Base-by-base conservation (phyloP, 148 eudicot genomes). In the Chenopodium quinoa region DNA sequence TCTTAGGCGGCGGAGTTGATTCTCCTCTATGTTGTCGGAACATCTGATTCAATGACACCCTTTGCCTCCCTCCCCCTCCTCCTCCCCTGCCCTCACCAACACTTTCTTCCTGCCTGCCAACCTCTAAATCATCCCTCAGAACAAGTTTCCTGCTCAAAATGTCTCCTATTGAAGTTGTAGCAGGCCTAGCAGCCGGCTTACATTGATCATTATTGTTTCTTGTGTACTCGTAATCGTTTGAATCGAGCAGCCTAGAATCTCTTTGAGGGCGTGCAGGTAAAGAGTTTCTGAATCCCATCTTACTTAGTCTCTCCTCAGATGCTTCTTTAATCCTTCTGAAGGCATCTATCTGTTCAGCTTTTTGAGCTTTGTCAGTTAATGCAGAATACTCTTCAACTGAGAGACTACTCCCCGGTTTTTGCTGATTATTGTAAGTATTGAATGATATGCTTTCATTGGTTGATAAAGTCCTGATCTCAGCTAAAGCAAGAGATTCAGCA, bases 401-500 rank as follows among this genome's bases (percentile, higher is more conserved):
- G 20, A 94, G 90, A 64, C 92, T 91, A 20, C 91, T 93, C 0
- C 82, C 83, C 13, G 83, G 76, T 52, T 84, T 75, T 71, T 81
- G 86, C 29, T 66, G 65, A 27, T 60, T 44, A 22, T 6, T 40
- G 44, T 20, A 65, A 25, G 40, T 27, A 10, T 79, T 82, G 11
- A 80, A 31, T 37, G 58, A 40, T 27, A 54, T 23, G 50, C 63
- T 60, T 50, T 82, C 85, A 3, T 66, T 66, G 56, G 50, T 75
- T 2, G 88, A 79, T 75, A 83, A 80, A 25, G 88, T 83, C 40
- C 81, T 88, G 62, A 87, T 89, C 86, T 93, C 92, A 9, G 97
- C 94, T 81, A 90, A 80, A 32, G 98, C 97, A 56, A 93, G 88
- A 14, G 94, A 93, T 82, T 95, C 95, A 73, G 93, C 90, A 1